Evolutionary conservation across 2,329 filamentous ascomycete species (phyloP), one percentile per base, ranked within the genome.

Genomic region (Mycogone perniciosa): DNA sequence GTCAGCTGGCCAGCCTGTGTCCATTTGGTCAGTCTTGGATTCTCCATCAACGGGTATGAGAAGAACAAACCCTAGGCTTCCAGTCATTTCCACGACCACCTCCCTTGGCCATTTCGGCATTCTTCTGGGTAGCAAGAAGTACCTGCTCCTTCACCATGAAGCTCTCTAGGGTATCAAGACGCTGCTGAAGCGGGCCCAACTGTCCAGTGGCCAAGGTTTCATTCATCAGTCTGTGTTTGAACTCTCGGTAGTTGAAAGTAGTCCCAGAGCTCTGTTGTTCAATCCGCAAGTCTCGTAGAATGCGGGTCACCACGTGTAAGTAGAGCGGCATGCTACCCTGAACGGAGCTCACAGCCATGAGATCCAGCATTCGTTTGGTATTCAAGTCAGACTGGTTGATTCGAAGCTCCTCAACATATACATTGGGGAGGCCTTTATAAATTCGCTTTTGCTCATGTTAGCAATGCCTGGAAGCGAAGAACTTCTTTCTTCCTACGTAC

Each of bases 251-350:
- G 50, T 74, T 64, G 60, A 87, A 82, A 0, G 50, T 10, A 0
- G 42, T 56, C 0, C 60, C 59, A 0, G 33, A 61, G 0, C 57
- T 40, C 46, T 79, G 74, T 47, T 79, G 74, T 0, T 64, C 46
- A 1, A 74, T 63, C 0, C 78, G 75, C 62, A 85, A 72, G 0
- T 81, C 73, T 1, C 81, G 70, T 0, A 87, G 67, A 30, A 85
- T 77, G 0, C 77, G 71, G 30, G 73, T 67, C 2, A 82, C 67
- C 0, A 81, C 74, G 45, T 79, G 73, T 47, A 83, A 71, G 56
- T 86, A 86, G 0, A 86, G 68, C 0, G 81, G 82, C 46, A 74
- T 67, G 1, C 67, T 61, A 1, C 66, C 63, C 0, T 61, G 56
- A 6, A 56, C 44, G 1, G 60, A 61, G 39, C 60, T 65, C 13